phyloP scores from a whole-genome alignment of 2,329 filamentous ascomycete species.

The Aspergillus arachidicola region DNA sequence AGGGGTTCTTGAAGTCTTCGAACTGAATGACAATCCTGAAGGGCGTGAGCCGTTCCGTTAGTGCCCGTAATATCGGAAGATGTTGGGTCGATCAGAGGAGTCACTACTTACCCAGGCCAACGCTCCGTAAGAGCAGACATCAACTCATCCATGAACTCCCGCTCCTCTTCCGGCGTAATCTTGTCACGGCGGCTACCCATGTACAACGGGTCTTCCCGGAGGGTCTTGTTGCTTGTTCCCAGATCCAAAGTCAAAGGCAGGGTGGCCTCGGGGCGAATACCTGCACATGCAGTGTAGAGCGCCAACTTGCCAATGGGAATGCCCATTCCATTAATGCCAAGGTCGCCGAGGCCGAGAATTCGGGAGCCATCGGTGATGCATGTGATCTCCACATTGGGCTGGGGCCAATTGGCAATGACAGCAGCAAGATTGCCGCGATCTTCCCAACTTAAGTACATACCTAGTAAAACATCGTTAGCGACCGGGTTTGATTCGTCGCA shows the following conservation, averaged over 20 bases:
- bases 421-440: conserved; percentile 87
- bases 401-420: conserved; percentile 92
- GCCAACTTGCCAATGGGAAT: conserved; percentile 97
- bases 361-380: conserved; percentile 96
- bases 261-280: conserved; percentile 77
- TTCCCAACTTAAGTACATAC: conserved; percentile 91
- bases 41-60: conserved; percentile 20
- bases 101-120: conserved; percentile 62
- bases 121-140: conserved; percentile 85
- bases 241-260: conserved; percentile 65
- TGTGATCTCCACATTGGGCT: conserved; percentile 87
- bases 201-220: conserved; percentile 82
- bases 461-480: conserved; percentile 36
- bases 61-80: conserved; percentile 19
- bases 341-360: conserved; percentile 86
- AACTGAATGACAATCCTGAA: conserved; percentile 79
- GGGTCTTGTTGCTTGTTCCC: conserved; percentile 64
- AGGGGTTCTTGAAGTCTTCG: conserved; percentile 97
- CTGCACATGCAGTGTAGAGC: conserved; percentile 92
- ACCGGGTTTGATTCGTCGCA: conserved; percentile 27
- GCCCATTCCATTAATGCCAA: conserved; percentile 95
- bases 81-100: conserved; percentile 14
- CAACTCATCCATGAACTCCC: conserved; percentile 94
- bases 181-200: conserved; percentile 86
- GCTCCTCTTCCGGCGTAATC: conserved; percentile 74